Evolutionary conservation across 441 rosid genomes (phyloP), one percentile per base, ranked within the genome.

Genomic region (Biscutella laevigata): DNA sequence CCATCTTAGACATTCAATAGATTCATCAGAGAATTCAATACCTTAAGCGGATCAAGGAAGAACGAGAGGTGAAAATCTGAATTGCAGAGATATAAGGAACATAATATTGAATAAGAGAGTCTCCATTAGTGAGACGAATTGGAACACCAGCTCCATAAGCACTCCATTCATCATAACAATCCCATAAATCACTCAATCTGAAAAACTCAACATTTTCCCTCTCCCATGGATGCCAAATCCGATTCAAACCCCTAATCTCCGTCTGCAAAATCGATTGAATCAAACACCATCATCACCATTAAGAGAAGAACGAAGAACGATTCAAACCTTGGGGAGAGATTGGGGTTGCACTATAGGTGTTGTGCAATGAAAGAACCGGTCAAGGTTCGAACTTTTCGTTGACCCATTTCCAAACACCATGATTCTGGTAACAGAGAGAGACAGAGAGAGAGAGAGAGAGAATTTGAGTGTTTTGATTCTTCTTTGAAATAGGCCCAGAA

Each of bases 61-160:
- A 68, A 59, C 65, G 74, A 78, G 88, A 82, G 39, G 86, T 82
- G 74, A 79, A 91, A 62, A 91, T 86, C 62, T 91, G 96, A 49
- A 91, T 83, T 13, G 94, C 98, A 32, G 98, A 91, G 54, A 91
- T 84, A 59, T 88, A 91, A 52, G 98, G 98, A 32, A 88, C 98
- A 53, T 86, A 88, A 63, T 91, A 91, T 62, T 91, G 98, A 50
- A 86, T 81, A 59, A 91, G 77, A 30, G 89, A 75, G 59, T 88
- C 98, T 13, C 74, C 79, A 68, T 73, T 66, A 62, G 59, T 41
- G 59, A 78, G 62, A 38, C 32, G 69, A 53, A 91, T 70, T 4
- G 96, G 98, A 37, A 88, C 95, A 10, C 98, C 95, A 52, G 95
- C 98, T 34, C 98, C 98, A 70, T 88, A 91, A 13, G 94, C 98